Evolutionary conservation across 169 alveolate species (phyloP), one percentile per base, ranked within the genome.

Genomic region (Plasmodium yoelii): DNA sequence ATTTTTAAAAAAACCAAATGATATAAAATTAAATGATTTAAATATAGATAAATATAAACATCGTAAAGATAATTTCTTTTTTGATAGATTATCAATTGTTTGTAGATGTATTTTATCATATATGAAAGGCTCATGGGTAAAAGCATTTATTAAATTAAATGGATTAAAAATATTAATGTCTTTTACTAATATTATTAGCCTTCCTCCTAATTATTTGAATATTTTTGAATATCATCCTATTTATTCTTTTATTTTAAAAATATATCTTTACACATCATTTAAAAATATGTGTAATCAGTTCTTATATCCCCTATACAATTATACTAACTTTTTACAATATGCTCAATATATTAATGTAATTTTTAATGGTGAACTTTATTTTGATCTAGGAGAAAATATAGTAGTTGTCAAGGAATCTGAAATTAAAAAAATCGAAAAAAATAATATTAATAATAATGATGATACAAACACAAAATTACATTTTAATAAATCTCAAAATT

Each of bases 101-200:
- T 65, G 86, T 82, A 60, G 90, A 26, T 82, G 72, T 55, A 69
- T 82, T 63, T 49, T 69, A 15, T 65, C 90, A n/a, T 82, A 68
- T 82, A 82, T 82, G 90, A 82, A 82, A 71, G 59, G 73, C 10
- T 68, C 82, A 19, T 82, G 90, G 90, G 57, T 82, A 15, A 82
- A 82, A 55, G 56, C 57, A 5, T 82, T 82, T 28, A 55, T 82
- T 19, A 67, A 82, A 15, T 65, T 68, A 24, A 82, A 82, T 28
- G 90, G 90, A 9, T 46, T 82, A 9, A 82, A 82, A 72, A 53
- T 68, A n/a, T 68, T 82, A 68, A 68, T 82, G 82, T 44, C 73
- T 5, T 82, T 22, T 60, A 57, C 86, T 1, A 65, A 82, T 26
- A 5, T 82, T 49, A 56, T 59, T 28, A 55, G 90, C 15, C 34